phyloP scores from a whole-genome alignment of 352 stramenopile genomes.

The Phytophthora nicotianae region DNA sequence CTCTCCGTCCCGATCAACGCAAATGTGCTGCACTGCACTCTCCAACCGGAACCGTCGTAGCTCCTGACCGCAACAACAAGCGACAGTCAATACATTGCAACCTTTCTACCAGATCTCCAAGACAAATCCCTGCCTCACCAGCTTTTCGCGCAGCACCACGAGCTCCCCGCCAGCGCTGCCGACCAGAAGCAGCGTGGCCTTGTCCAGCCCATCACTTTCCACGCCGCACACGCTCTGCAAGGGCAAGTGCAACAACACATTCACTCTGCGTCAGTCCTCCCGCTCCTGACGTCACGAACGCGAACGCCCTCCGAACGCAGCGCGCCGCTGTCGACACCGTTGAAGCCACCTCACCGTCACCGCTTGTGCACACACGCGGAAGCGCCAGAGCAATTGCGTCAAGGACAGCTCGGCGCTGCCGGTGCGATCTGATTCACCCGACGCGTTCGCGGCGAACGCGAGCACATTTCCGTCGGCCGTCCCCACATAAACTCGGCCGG shows the following conservation, averaged over 20 bases:
- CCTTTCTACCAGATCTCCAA: background rate
- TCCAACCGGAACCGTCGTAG: conserved; percentile 56
- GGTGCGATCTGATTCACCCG: conserved; percentile 17
- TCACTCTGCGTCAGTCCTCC: conserved; percentile 14
- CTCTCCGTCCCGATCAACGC: conserved; percentile 32
- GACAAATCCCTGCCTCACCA: conserved; percentile 17
- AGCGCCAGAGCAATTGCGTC: conserved; percentile 13
- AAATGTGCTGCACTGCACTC: conserved; percentile 45
- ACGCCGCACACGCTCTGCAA: conserved; percentile 45
- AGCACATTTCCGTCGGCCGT: conserved; percentile 31
- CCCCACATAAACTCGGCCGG: conserved; percentile 35
- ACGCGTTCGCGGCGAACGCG: conserved; percentile 29
- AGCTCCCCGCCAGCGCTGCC: conserved; percentile 49
- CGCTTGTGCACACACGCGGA: conserved; percentile 21
- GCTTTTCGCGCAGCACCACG: conserved; percentile 50
- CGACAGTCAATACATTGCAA: conserved; percentile 1
- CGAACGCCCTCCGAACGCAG: conserved; percentile 17
- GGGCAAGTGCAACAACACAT: conserved; percentile 13
- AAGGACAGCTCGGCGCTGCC: conserved; percentile 18
- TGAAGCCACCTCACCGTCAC: conserved; percentile 35
- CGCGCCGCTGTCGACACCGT: conserved; percentile 7
- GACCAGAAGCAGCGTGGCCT: conserved; percentile 37
- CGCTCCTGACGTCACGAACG: background rate
- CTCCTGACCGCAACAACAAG: conserved; percentile 36
- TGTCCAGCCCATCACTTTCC: conserved; percentile 24